Evolutionary conservation across 2,329 filamentous ascomycete genomes (phyloP).

Genomic region (Endoconidiophora polonica): DNA sequence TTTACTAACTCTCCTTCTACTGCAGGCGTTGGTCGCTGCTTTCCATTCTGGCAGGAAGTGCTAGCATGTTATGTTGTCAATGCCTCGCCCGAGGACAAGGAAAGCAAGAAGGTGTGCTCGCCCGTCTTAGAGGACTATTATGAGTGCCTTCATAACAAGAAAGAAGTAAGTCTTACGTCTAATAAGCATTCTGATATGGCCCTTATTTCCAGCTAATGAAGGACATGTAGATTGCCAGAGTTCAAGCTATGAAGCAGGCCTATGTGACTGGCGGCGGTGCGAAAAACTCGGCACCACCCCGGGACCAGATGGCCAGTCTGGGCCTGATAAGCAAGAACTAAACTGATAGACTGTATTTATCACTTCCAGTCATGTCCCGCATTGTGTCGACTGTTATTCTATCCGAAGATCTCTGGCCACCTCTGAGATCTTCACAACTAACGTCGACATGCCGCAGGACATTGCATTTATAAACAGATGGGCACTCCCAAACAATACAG

Average conservation of each 20-base stretch:
- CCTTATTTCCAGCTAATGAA: neutral
- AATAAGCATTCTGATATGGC: neutral
- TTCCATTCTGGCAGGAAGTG: slow-evolving; percentile 98
- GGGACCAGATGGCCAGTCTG: slow-evolving; percentile 78
- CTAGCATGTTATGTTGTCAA: slow-evolving; percentile 97
- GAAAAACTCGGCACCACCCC: slow-evolving; percentile 60
- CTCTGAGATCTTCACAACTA: too few species aligned
- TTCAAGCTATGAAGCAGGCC: slow-evolving; percentile 62
- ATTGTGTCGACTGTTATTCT: too few species aligned
- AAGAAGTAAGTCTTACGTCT: slow-evolving; percentile 54
- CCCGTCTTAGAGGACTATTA: slow-evolving; percentile 90
- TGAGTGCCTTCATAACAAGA: slow-evolving; percentile 96
- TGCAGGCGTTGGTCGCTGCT: slow-evolving; percentile 60
- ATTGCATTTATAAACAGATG: neutral
- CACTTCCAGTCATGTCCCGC: too few species aligned
- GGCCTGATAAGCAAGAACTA: slow-evolving; percentile 74
- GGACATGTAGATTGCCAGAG: slow-evolving; percentile 51
- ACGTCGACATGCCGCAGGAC: too few species aligned
- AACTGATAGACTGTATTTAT: slow-evolving; percentile 28
- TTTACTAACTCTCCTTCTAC: neutral
- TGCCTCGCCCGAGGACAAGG: slow-evolving; percentile 58
- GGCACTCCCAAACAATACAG: slow-evolving; percentile 4
- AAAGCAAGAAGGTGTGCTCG: slow-evolving; percentile 74
- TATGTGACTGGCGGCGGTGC: slow-evolving; percentile 29
- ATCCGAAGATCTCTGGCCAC: too few species aligned